A percentile compares a stretch with the other conserved stretches of the same genome.
phyloP scores from a whole-genome alignment of 73 alveolate genomes.

The Blepharisma japonicum region DNA sequence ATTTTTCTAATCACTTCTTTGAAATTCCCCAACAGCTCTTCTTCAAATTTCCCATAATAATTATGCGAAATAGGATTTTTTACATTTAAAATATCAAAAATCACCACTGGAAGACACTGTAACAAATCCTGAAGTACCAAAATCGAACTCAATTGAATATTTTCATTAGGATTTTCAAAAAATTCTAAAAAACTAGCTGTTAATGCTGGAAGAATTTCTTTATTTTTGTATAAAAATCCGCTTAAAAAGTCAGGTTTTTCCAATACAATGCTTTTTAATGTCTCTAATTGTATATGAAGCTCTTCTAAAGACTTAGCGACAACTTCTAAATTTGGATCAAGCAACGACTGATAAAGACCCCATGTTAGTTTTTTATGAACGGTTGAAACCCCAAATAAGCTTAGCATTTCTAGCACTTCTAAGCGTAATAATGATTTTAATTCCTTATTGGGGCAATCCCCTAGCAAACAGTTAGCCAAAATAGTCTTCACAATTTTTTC shows the following conservation, averaged over 20 bases:
- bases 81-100: neutral
- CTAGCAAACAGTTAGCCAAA: no score
- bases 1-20: neutral
- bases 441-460: no score
- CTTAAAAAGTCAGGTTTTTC: neutral
- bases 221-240: neutral
- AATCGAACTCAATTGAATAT: neutral
- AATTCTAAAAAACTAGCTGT: neutral
- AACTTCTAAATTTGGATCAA: neutral
- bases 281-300: neutral
- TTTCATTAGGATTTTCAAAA: neutral
- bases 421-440: no score
- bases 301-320: slow-evolving; percentile 1
- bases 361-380: neutral
- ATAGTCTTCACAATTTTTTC: no score
- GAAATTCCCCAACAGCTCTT: slow-evolving; percentile 4
- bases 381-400: neutral
- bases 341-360: neutral
- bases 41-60: slow-evolving; percentile 4
- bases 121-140: neutral
- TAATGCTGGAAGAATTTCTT: neutral
- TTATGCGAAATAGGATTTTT: neutral
- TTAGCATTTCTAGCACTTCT: no score
- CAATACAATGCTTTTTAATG: neutral
- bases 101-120: neutral